Base-by-base conservation (phyloP, 1,284 basidiomycete species). In the Cutaneotrichosporon cutaneum region DNA sequence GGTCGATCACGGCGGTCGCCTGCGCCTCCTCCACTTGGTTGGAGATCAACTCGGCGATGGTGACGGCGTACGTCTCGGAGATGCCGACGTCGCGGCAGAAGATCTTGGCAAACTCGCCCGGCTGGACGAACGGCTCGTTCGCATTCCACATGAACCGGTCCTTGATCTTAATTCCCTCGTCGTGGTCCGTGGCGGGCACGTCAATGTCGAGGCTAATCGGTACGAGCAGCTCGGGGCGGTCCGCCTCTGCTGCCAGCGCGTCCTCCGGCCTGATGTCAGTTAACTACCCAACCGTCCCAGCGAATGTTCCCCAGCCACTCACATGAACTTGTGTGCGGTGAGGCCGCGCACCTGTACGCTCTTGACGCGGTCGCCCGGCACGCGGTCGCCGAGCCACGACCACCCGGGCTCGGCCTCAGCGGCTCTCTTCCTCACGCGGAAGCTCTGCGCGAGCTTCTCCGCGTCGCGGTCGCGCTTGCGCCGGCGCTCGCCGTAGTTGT, bases 71-170 rank as follows among this genome's bases (percentile, higher is more conserved):
- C 1, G 80, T 73, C 13, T 78, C 66, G 4, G 90, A 86, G 18
- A 99, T 83, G 60, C 92, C 92, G 42, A 97, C 82, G 79, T 99
- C 95, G 33, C 85, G 82, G 76, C 93, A 93, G 77, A 98, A 92
- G 32, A 88, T 88, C 58, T 82, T 83, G 11, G 94, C 93, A 70
- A 98, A 98, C 0, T 84, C 82, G 64, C 90, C 86, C 0, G 94
- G 93, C 48, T 87, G 88, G 70, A 94, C 86, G 66, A 92, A 82
- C 13, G 77, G 73, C 70, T 85, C 84, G 72, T 90, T 86, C 56
- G 94, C 79, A 73, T 98, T 96, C 95, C 95, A 99, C n/a, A 93
- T 85, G 78, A 99, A 98, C 67, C 90, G 90, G 73, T 99, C 95
- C 60, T 93, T 88, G 75, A 99, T 88, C 71, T 94, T 85, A 73